Percentiles rank a stretch among this genome's conserved stretches.
phyloP scores from a whole-genome alignment of 176 grass and related monocot species.

The Urochloa ruziziensis region DNA sequence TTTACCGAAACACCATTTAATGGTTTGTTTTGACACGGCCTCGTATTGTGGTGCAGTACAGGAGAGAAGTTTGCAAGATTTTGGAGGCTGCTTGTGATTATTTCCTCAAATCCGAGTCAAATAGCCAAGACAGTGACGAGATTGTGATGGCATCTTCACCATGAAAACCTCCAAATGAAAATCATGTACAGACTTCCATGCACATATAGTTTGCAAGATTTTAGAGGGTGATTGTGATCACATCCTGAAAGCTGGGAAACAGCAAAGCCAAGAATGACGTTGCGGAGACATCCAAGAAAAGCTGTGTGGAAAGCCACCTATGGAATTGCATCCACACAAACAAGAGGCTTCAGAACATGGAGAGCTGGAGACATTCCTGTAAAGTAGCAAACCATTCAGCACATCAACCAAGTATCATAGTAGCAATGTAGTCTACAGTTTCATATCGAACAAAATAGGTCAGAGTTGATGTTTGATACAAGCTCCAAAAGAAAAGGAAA shows the following conservation, averaged over 20 bases:
- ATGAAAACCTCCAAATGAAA: conserved; percentile 32
- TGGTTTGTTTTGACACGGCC: conserved; percentile 28
- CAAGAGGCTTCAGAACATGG: conserved; percentile 6
- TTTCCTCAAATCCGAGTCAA: conserved; percentile 45
- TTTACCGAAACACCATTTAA: conserved; percentile 32
- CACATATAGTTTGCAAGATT: conserved; percentile 41
- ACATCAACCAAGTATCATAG: conserved; percentile 16
- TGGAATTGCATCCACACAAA: conserved; percentile 7
- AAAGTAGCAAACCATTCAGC: neutral
- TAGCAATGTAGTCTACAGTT: neutral
- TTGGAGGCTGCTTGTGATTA: conserved; percentile 63
- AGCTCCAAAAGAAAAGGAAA: neutral
- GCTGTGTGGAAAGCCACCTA: neutral
- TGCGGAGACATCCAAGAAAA: conserved; percentile 27
- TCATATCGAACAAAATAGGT: neutral
- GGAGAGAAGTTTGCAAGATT: conserved; percentile 77
- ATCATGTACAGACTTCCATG: neutral
- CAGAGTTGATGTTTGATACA: conserved; percentile 1
- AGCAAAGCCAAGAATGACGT: conserved; percentile 23
- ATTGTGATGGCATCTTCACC: conserved; percentile 35
- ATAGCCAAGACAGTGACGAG: conserved; percentile 26
- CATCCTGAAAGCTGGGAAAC: conserved; percentile 28
- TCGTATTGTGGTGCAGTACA: conserved; percentile 61
- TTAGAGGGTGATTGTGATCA: conserved; percentile 35
- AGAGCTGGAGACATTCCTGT: neutral